These are phyloP conservation scores for Piper longum DNA, from an alignment of 164 flowering plant genomes.

Conservation along the genomic window DNA sequence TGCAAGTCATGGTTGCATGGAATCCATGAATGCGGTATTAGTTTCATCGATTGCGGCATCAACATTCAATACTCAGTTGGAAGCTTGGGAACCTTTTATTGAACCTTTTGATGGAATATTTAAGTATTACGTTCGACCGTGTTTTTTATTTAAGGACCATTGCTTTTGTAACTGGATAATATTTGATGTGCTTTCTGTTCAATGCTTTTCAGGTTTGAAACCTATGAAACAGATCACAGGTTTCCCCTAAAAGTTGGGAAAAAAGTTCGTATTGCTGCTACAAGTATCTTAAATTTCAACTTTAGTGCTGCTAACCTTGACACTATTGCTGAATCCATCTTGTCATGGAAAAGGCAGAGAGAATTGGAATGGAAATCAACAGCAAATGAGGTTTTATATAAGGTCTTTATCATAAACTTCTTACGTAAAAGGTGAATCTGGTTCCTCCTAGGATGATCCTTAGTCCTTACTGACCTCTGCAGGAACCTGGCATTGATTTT, in stretches of 20 bases:
- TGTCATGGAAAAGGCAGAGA: constrained; percentile 78
- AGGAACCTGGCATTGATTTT: constrained; percentile 37
- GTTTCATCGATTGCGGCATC: constrained; percentile 95
- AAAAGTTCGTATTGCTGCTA: constrained; percentile 73
- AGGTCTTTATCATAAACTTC: background rate
- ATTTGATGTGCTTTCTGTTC: background rate
- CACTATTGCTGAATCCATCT: constrained; percentile 42
- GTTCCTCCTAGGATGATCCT: background rate
- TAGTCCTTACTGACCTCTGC: constrained; percentile 6
- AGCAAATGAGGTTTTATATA: constrained; percentile 11
- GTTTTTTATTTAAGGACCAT: background rate
- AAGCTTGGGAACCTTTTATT: constrained; percentile 96
- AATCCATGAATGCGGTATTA: constrained; percentile 91
- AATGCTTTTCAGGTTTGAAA: constrained; percentile 60
- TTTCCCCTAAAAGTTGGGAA: constrained; percentile 44
- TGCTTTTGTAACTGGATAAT: background rate
- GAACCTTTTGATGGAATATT: constrained; percentile 99
- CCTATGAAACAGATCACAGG: constrained; percentile 38
- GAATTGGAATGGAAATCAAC: constrained; percentile 62
- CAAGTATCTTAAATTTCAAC: constrained; percentile 67
- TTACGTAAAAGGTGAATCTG: no score
- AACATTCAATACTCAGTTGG: constrained; percentile 76
- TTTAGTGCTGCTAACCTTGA: constrained; percentile 82
- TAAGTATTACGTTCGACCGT: constrained; percentile 35
- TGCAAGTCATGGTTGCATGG: constrained; percentile 80